Percentiles rank a stretch among this genome's conserved stretches.
Conservation (phyloP, 805 yeast species). For the Peterozyma toletana region DNA sequence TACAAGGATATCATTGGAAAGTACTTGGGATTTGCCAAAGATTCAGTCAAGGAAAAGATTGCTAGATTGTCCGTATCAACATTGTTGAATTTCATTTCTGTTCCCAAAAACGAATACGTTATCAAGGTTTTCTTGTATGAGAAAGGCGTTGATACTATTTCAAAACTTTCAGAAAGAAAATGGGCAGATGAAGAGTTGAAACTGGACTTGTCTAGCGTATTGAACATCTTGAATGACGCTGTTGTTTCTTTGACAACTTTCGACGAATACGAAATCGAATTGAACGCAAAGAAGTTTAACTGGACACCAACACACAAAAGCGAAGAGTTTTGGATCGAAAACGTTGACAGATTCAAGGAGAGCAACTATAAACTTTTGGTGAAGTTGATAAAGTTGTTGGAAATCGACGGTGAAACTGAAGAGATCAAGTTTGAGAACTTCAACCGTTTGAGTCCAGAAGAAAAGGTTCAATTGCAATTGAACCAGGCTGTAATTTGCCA, state of each 20-base stretch:
- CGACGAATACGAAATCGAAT: conserved; percentile 85
- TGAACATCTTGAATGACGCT: conserved; percentile 58
- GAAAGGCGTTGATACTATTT: conserved; percentile 64
- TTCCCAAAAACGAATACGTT: conserved; percentile 32
- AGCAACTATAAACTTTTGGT: conserved; percentile 68
- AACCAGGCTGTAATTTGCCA: conserved; percentile 56
- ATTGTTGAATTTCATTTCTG: conserved; percentile 50
- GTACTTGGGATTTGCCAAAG: conserved; percentile 55
- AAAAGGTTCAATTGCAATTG: conserved; percentile 20
- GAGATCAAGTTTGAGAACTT: conserved; percentile 9
- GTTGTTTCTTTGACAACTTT: conserved; percentile 80
- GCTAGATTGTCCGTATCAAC: conserved; percentile 78
- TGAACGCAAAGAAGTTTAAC: conserved; percentile 66
- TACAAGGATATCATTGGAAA: conserved; percentile 48
- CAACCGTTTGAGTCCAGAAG: not conserved
- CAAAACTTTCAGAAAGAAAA: conserved; percentile 73
- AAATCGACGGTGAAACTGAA: conserved; percentile 20
- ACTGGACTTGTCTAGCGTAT: conserved; percentile 55
- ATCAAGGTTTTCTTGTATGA: conserved; percentile 66
- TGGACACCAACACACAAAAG: conserved; percentile 94
- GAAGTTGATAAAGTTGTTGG: conserved; percentile 48
- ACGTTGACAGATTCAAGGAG: conserved; percentile 67
- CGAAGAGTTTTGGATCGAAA: conserved; percentile 85
- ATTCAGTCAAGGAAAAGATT: conserved; percentile 87
- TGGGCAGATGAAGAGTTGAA: conserved; percentile 93